These are phyloP conservation scores for Spathaspora sp. DNA, from an alignment of 1,139 yeast species.

Conservation along the genomic window DNA sequence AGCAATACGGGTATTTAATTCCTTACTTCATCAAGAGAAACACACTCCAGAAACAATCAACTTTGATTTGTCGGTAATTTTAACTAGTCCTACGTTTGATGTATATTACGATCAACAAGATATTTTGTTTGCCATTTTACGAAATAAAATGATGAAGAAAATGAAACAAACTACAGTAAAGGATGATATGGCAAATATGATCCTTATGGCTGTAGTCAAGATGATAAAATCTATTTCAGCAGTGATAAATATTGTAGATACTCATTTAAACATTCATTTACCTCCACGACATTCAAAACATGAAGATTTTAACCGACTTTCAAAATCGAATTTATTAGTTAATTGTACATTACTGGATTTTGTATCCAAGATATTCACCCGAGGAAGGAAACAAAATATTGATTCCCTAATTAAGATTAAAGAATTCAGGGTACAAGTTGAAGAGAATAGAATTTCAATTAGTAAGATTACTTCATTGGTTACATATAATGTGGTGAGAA, in stretches of 20 bases:
- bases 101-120: constrained; percentile 42
- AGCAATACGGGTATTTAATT: constrained; percentile 12
- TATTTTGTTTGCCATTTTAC: constrained; percentile 11
- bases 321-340: constrained; percentile 29
- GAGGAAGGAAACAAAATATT: constrained; percentile 12
- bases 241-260: constrained; percentile 34
- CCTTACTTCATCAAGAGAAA: constrained; percentile 12
- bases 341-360: constrained; percentile 25
- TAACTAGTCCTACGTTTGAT: constrained; percentile 36
- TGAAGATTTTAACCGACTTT: constrained; percentile 27
- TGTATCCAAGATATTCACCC: constrained; percentile 28
- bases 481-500: constrained; percentile 25
- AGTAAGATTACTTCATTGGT: constrained; percentile 30
- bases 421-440: constrained; percentile 29
- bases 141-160: constrained; percentile 12
- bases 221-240: constrained; percentile 22
- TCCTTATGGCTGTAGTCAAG: constrained; percentile 8
- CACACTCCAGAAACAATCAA: constrained; percentile 15
- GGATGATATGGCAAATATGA: constrained; percentile 9
- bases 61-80: constrained; percentile 19
- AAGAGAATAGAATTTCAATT: constrained; percentile 31
- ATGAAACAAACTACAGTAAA: constrained; percentile 14
- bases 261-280: constrained; percentile 28
- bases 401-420: constrained; percentile 31
- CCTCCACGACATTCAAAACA: constrained; percentile 25